Percentiles rank a stretch among this genome's conserved stretches.
These are phyloP conservation scores for Rhodotorula graminis DNA, from an alignment of 768 basidiomycete genomes.

Conservation along the genomic window DNA sequence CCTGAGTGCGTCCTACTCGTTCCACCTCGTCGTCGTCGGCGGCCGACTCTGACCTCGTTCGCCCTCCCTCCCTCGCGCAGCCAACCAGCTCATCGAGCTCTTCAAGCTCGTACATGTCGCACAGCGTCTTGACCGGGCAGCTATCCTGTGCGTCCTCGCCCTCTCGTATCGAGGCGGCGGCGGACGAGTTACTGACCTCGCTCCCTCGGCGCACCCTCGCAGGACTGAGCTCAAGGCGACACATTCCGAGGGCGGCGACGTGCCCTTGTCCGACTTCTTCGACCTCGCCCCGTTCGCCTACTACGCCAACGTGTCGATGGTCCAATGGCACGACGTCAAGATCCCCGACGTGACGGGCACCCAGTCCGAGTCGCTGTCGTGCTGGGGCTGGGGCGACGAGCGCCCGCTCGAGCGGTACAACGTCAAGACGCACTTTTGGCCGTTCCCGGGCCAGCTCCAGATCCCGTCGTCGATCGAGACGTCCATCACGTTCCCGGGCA, in stretches of 20 bases:
- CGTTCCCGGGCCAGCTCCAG: conserved; percentile 30
- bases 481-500: conserved; percentile 36
- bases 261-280: conserved; percentile 29
- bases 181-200: neutral
- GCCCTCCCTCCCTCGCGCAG: neutral
- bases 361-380: conserved; percentile 23
- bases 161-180: rapidly evolving
- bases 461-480: conserved; percentile 32
- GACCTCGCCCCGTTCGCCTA: conserved; percentile 27
- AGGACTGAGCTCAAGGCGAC: conserved; percentile 32
- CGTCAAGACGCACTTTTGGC: conserved; percentile 36
- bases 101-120: conserved; percentile 36
- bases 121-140: conserved; percentile 28
- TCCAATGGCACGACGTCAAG: conserved; percentile 35
- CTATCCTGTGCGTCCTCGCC: conserved; percentile 21
- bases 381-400: conserved; percentile 36
- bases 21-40: neutral
- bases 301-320: conserved; percentile 34
- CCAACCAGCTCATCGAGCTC: conserved; percentile 34
- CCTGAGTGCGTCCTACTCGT: conserved; percentile 15
- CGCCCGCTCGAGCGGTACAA: conserved; percentile 33
- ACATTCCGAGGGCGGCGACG: conserved; percentile 31
- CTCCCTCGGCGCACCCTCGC: neutral
- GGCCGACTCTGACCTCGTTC: neutral
- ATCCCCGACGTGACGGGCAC: conserved; percentile 35